These are phyloP conservation scores for Ophiosphaerella narmari DNA, from an alignment of 2,329 filamentous ascomycete genomes.

Conservation along the genomic window DNA sequence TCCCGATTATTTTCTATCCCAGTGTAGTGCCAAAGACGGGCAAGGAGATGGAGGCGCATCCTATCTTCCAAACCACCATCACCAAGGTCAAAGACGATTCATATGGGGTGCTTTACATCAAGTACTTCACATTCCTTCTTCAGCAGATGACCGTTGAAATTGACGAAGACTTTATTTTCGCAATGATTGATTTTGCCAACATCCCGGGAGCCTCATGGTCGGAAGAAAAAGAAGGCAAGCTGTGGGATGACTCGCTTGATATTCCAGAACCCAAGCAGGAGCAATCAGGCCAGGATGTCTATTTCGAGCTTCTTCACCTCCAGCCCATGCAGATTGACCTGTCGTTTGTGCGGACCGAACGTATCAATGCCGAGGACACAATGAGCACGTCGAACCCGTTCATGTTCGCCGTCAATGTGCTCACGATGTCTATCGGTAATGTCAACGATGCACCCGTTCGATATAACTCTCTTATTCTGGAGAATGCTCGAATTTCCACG, in stretches of 20 bases:
- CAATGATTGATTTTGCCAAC: slow-evolving; percentile 91
- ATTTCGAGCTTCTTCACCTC: slow-evolving; percentile 95
- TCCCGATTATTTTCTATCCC: slow-evolving; percentile 95
- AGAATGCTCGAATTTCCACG: slow-evolving; percentile 91
- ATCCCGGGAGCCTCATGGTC: slow-evolving; percentile 88
- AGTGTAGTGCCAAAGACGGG: slow-evolving; percentile 97
- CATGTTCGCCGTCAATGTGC: slow-evolving; percentile 98
- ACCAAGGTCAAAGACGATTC: slow-evolving; percentile 97
- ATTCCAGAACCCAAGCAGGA: slow-evolving; percentile 89
- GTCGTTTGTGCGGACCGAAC: slow-evolving; percentile 95
- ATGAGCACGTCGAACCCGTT: slow-evolving; percentile 85
- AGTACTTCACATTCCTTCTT: slow-evolving; percentile 90
- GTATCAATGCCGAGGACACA: slow-evolving; percentile 94
- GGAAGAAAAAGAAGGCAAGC: slow-evolving; percentile 77
- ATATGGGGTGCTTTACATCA: slow-evolving; percentile 97
- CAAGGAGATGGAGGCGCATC: slow-evolving; percentile 94
- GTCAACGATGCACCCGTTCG: slow-evolving; percentile 96
- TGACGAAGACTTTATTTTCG: slow-evolving; percentile 97
- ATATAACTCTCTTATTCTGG: slow-evolving; percentile 89
- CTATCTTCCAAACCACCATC: slow-evolving; percentile 88
- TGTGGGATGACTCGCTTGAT: slow-evolving; percentile 88
- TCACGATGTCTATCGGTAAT: slow-evolving; percentile 99
- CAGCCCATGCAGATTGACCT: slow-evolving; percentile 98
- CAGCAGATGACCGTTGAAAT: slow-evolving; percentile 99
- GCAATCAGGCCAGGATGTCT: slow-evolving; percentile 88